Evolutionary conservation across 2,329 filamentous ascomycete species (phyloP), one percentile per base, ranked within the genome.

Genomic region (Epichloe sibirici): DNA sequence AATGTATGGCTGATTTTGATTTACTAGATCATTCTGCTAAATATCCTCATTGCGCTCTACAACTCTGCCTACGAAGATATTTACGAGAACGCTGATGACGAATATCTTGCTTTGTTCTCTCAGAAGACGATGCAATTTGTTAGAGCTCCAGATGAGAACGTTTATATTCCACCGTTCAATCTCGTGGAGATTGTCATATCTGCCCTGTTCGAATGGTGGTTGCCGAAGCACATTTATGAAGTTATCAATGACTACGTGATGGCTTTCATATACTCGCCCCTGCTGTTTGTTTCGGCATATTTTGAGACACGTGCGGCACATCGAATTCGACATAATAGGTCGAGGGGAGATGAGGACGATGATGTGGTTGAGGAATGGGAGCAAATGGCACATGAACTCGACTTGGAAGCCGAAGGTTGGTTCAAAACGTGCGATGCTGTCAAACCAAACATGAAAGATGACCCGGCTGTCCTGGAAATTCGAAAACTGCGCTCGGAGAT

Each of bases 91-190:
- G 90, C 93, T 4, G 86, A 89, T 58, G 93, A 98, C 67, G 93
- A 98, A 68, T 98, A 90, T 69, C 83, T 98, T 66, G 91, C 90
- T 0, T 79, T 97, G 3, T 96, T 95, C 69, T 79, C 88, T 0
- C 87, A 94, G 59, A 95, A 95, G 70, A 96, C 93, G 0, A 88
- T 97, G 78, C 90, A 95, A 62, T 98, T 96, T 62, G 88, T 97
- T 17, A 88, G 93, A 48, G 93, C 93, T 0, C 93, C 93, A 0
- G 93, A 98, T 61, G 93, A 98, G 68, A 98, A 98, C 60, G 93
- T 98, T 52, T 98, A 93, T 70, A 95, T 98, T 62, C 84, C 93
- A 0, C 93, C 93, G 0, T 87, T 98, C 69, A 98, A 98, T 66
- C 76, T 98, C 2, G 79, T 98, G 55, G 93, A 98, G 66, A 83